These are phyloP conservation scores for Pleurotus platypus DNA, from an alignment of 768 basidiomycete species.

Conservation along the genomic window DNA sequence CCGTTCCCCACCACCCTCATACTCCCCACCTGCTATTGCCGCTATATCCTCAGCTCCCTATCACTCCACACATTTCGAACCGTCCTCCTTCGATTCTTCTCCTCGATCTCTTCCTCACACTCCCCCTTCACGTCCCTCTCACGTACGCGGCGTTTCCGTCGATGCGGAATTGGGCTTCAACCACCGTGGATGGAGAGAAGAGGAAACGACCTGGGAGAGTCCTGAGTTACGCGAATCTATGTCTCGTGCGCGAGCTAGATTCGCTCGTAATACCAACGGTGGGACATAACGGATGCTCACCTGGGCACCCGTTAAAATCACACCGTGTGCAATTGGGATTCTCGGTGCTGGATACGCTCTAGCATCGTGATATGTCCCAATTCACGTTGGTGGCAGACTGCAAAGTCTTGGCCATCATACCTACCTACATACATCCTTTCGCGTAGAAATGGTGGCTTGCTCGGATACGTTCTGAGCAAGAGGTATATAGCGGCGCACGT, in stretches of 20 bases:
- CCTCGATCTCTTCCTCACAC: conserved; percentile 12
- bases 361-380: no score
- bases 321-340: no score
- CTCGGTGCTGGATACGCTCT: no score
- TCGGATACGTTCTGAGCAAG: not conserved
- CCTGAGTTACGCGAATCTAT: conserved; percentile 68
- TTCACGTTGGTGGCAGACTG: no score
- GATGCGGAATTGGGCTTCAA: conserved; percentile 25
- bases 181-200: conserved; percentile 34
- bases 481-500: conserved; percentile 3
- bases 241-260: conserved; percentile 57
- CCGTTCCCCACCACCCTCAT: conserved; percentile 7
- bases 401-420: no score
- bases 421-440: not conserved
- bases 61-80: conserved; percentile 27
- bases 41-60: conserved; percentile 29
- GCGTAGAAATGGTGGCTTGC: not conserved
- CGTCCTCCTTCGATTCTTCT: conserved; percentile 18
- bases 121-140: conserved; percentile 14
- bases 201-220: conserved; percentile 52
- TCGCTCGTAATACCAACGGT: conserved; percentile 15
- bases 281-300: not conserved
- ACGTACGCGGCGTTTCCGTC: conserved; percentile 26
- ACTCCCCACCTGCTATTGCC: conserved; percentile 19
- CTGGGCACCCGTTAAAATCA: not conserved